A percentile compares a stretch with the other conserved stretches of the same genome.
These are phyloP conservation scores for Bertia moriformis DNA, from an alignment of 2,329 filamentous ascomycete species.

Conservation along the genomic window DNA sequence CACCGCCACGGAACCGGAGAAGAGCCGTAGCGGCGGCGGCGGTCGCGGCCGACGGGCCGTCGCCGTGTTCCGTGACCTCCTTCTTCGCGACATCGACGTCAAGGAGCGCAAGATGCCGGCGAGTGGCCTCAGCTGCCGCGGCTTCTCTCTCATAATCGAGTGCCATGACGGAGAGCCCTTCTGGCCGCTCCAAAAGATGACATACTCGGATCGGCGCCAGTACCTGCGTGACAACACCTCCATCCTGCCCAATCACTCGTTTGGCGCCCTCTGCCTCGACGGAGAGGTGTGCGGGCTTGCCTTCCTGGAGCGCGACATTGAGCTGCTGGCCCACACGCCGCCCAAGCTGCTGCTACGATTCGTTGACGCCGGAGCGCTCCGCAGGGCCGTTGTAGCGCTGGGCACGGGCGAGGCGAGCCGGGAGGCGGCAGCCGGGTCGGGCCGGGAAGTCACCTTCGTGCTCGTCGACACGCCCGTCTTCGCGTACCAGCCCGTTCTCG, in stretches of 20 bases:
- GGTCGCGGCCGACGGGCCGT: too few species aligned
- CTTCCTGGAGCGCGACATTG: constrained; percentile 33
- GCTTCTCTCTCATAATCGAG: too few species aligned
- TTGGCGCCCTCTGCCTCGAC: constrained; percentile 33
- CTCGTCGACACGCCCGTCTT: constrained; percentile 53
- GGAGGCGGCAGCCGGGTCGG: too few species aligned
- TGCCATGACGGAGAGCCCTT: too few species aligned
- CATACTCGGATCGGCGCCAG: constrained; percentile 17
- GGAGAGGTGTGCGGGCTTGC: constrained; percentile 43
- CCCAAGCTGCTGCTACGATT: constrained; percentile 37
- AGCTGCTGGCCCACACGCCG: constrained; percentile 23
- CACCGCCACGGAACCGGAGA: background rate
- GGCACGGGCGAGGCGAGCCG: constrained; percentile 11
- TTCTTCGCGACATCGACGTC: too few species aligned
- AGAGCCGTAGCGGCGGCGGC: too few species aligned
- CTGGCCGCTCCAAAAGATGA: constrained; percentile 17
- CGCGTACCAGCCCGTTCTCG: constrained; percentile 52
- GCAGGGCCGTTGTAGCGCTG: constrained; percentile 28
- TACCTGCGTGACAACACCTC: constrained; percentile 28
- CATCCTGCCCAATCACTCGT: constrained; percentile 42
- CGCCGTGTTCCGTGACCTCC: too few species aligned
- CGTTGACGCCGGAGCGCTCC: constrained; percentile 25
- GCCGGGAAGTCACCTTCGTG: constrained; percentile 31
- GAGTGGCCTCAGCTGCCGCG: too few species aligned
- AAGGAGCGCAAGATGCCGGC: too few species aligned